Percentiles rank a stretch among this genome's conserved stretches.
Evolutionary conservation across 2,329 filamentous ascomycete species (phyloP).

Genomic region (Hypoxylon sp.): DNA sequence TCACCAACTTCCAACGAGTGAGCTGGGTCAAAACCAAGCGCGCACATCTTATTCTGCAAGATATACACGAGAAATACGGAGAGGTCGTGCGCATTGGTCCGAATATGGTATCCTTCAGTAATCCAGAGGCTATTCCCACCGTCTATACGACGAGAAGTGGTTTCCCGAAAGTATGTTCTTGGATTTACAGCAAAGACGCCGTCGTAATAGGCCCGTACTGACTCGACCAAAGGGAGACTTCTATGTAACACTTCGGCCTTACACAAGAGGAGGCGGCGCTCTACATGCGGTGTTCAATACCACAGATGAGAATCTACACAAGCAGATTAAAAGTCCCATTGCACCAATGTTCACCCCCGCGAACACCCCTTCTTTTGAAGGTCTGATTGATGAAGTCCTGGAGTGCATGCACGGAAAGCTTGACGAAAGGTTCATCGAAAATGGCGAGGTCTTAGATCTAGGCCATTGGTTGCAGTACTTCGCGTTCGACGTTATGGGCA

Average conservation of each 20-base stretch:
- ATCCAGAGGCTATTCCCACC: conserved; percentile 39
- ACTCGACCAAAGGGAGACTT: conserved; percentile 46
- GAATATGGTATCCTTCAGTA: conserved; percentile 41
- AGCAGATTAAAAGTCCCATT: conserved; percentile 50
- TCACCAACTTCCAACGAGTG: conserved; percentile 43
- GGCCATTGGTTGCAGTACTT: conserved; percentile 26
- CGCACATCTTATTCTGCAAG: conserved; percentile 36
- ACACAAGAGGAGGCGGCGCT: conserved; percentile 38
- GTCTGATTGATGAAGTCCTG: conserved; percentile 46
- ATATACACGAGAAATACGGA: conserved; percentile 44
- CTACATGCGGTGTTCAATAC: conserved; percentile 53
- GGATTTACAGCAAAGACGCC: not conserved
- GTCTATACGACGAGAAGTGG: conserved; percentile 45
- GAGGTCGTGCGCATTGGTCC: conserved; percentile 43
- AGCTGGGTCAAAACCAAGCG: conserved; percentile 44
- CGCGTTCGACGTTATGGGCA: conserved; percentile 28
- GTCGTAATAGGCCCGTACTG: not conserved
- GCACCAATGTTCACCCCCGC: conserved; percentile 47
- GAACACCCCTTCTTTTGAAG: conserved; percentile 46
- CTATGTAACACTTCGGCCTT: conserved; percentile 49
- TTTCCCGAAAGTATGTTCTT: conserved; percentile 45
- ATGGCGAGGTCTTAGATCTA: conserved; percentile 9
- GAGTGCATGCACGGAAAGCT: conserved; percentile 33
- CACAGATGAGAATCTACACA: conserved; percentile 52
- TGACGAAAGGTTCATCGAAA: conserved; percentile 28